phyloP scores from a whole-genome alignment of 805 yeast species.

The Metschnikowia bowlesiae region DNA sequence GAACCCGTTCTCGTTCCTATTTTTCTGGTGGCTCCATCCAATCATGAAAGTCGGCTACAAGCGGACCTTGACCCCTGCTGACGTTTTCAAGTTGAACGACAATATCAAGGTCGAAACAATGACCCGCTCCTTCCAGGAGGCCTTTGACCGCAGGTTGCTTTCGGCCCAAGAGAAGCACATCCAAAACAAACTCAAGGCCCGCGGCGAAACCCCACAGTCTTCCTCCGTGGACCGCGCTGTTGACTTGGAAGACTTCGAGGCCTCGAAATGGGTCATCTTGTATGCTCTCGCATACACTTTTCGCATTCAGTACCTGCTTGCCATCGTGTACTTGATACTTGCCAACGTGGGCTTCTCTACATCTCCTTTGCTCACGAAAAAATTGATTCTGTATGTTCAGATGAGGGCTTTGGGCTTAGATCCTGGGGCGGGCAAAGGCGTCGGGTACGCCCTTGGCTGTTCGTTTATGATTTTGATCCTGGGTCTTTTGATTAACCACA shows the following conservation, averaged over 20 bases:
- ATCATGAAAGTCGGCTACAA: conserved; percentile 64
- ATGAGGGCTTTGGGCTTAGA: conserved; percentile 23
- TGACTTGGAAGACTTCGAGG: conserved; percentile 30
- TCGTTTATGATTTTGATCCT: conserved; percentile 24
- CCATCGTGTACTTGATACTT: conserved; percentile 21
- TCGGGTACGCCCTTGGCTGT: conserved; percentile 40
- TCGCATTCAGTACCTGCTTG: conserved; percentile 24
- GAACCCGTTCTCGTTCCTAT: conserved; percentile 37
- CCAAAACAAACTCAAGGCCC: conserved; percentile 22
- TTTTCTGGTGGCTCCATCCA: conserved; percentile 69
- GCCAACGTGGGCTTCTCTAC: conserved; percentile 24
- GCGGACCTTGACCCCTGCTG: conserved; percentile 63
- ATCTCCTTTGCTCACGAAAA: conserved; percentile 35
- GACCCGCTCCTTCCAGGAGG: conserved; percentile 22
- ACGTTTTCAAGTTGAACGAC: conserved; percentile 43
- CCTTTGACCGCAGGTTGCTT: conserved; percentile 5
- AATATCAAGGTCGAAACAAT: conserved; percentile 31
- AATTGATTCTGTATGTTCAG: conserved; percentile 35
- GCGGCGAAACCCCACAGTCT: conserved; percentile 20
- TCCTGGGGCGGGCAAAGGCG: conserved; percentile 28
- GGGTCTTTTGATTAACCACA: conserved; percentile 50
- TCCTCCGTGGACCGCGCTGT: conserved; percentile 17
- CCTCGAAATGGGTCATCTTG: conserved; percentile 22
- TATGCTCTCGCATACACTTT: conserved; percentile 27
- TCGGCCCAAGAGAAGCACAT: conserved; percentile 18